These are phyloP conservation scores for Lipomyces kockii DNA, from an alignment of 805 yeast genomes.

Conservation along the genomic window DNA sequence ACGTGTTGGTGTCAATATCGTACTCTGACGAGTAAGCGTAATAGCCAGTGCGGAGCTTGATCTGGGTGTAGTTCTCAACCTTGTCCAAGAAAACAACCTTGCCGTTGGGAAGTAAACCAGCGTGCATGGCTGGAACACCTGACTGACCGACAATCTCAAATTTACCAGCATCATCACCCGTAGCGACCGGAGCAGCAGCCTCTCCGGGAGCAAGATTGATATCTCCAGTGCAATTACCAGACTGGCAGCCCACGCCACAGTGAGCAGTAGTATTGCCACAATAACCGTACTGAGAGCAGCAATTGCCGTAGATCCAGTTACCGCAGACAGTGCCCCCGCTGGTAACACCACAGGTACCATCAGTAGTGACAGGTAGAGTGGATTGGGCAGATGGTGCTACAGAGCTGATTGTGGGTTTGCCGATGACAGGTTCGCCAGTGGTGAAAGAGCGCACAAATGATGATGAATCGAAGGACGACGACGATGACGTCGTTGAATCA, in stretches of 20 bases:
- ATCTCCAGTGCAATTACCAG: slow-evolving; percentile 23
- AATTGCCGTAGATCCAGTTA: slow-evolving; percentile 28
- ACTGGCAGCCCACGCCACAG: slow-evolving; percentile 34
- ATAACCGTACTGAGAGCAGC: slow-evolving; percentile 35
- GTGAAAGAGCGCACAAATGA: background rate
- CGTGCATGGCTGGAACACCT: slow-evolving; percentile 36
- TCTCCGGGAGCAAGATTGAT: slow-evolving; percentile 20
- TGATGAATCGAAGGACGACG: background rate
- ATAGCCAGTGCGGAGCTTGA: slow-evolving; percentile 22
- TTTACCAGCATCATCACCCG: slow-evolving; percentile 28
- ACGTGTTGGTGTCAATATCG: slow-evolving; percentile 22
- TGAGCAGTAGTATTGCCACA: slow-evolving; percentile 33
- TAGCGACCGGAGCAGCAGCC: slow-evolving; percentile 20
- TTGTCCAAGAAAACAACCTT: slow-evolving; percentile 33
- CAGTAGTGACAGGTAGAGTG: slow-evolving; percentile 26
- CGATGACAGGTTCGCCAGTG: slow-evolving; percentile 25
- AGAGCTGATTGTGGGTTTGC: slow-evolving; percentile 17
- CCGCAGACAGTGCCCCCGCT: slow-evolving; percentile 28
- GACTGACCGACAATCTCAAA: slow-evolving; percentile 32
- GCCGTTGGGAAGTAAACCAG: slow-evolving; percentile 32
- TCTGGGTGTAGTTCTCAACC: slow-evolving; percentile 34
- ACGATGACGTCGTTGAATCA: slow-evolving; percentile 2
- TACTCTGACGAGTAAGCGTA: slow-evolving; percentile 35
- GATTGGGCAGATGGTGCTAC: slow-evolving; percentile 16
- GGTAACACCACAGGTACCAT: slow-evolving; percentile 34